phyloP scores from a whole-genome alignment of 2,329 filamentous ascomycete genomes.

The Epichloe festucae region DNA sequence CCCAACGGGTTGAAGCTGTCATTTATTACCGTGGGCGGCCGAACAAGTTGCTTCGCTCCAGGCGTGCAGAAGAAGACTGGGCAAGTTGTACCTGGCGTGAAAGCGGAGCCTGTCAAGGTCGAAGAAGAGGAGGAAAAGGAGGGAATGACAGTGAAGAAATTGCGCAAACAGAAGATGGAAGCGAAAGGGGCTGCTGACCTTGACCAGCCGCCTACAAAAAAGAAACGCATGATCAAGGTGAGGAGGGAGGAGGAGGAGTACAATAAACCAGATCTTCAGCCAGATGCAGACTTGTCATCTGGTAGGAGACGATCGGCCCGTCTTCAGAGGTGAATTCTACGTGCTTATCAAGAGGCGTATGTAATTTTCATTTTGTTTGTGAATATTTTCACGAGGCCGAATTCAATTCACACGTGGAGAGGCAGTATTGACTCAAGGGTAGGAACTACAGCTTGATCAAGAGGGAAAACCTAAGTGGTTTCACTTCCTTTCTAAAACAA shows the following conservation, averaged over 20 bases:
- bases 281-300: neutral
- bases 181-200: conserved; percentile 13
- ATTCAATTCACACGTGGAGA: too few relatives aligned
- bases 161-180: conserved; percentile 15
- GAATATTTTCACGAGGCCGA: neutral
- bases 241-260: conserved; percentile 11
- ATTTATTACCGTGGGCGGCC: conserved; percentile 78
- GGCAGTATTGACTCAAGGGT: too few relatives aligned
- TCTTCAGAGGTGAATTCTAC: neutral
- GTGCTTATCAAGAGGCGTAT: too few relatives aligned
- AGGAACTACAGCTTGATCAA: neutral
- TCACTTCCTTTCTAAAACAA: too few relatives aligned
- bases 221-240: conserved; percentile 9
- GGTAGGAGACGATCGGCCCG: conserved; percentile 11
- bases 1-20: conserved; percentile 77
- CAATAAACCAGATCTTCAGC: conserved; percentile 2
- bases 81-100: conserved; percentile 25
- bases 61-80: conserved; percentile 70
- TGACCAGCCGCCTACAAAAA: conserved; percentile 14
- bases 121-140: conserved; percentile 10
- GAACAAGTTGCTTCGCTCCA: conserved; percentile 83
- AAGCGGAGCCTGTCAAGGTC: conserved; percentile 27
- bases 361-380: neutral
- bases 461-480: too few relatives aligned
- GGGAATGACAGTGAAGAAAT: conserved; percentile 11